Evolutionary conservation across 2,329 filamentous ascomycete species (phyloP).

Genomic region (Cercospora berteroae): DNA sequence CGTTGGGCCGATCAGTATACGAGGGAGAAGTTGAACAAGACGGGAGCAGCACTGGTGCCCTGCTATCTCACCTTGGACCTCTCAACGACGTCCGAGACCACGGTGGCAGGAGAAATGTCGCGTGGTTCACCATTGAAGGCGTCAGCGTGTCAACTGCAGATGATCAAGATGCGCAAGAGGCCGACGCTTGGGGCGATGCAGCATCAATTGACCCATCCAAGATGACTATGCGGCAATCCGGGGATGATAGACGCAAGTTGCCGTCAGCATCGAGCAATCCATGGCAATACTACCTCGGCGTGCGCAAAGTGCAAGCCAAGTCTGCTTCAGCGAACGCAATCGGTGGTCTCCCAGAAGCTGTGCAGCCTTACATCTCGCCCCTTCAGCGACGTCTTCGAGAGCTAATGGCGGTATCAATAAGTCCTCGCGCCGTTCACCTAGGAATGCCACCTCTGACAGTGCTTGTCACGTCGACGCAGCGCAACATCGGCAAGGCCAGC

Average conservation of each 20-base stretch:
- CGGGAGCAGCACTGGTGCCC: slow-evolving; percentile 54
- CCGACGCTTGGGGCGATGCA: slow-evolving; percentile 78
- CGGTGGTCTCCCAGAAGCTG: slow-evolving; percentile 37
- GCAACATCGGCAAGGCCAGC: slow-evolving; percentile 88
- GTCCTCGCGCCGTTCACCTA: slow-evolving; percentile 78
- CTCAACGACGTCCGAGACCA: slow-evolving; percentile 55
- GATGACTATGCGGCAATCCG: slow-evolving; percentile 88
- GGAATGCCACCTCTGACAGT: slow-evolving; percentile 86
- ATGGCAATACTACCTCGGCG: slow-evolving; percentile 86
- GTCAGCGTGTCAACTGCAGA: slow-evolving; percentile 53
- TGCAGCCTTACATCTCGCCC: slow-evolving; percentile 45
- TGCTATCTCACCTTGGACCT: slow-evolving; percentile 29
- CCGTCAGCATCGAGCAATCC: slow-evolving; percentile 72
- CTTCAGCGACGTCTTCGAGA: slow-evolving; percentile 69
- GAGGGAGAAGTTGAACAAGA: slow-evolving; percentile 70
- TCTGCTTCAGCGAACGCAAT: slow-evolving; percentile 39
- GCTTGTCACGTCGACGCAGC: slow-evolving; percentile 84
- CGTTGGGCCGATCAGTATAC: slow-evolving; percentile 76
- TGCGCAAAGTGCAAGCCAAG: slow-evolving; percentile 64
- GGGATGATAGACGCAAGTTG: slow-evolving; percentile 77
- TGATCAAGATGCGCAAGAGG: slow-evolving; percentile 58
- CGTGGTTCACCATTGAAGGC: slow-evolving; percentile 89
- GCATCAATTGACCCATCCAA: slow-evolving; percentile 81
- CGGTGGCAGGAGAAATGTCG: slow-evolving; percentile 52
- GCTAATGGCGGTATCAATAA: slow-evolving; percentile 83